phyloP scores from a whole-genome alignment of 2,329 filamentous ascomycete species.

The Trichophaea hybrida region DNA sequence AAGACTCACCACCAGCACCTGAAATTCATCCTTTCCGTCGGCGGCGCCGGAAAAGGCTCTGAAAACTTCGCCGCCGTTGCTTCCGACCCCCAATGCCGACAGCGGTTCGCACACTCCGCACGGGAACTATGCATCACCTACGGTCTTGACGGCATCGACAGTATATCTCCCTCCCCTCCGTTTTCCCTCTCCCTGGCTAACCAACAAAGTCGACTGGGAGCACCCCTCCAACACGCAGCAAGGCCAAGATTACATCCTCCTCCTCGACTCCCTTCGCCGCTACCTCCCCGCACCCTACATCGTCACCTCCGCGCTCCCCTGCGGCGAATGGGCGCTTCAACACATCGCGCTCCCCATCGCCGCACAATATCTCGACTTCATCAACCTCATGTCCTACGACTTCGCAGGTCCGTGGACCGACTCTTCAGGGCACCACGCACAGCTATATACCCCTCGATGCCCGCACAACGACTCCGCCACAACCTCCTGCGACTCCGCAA shows the following conservation, averaged over 20 bases:
- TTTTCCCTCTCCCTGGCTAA: neutral
- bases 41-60: constrained; percentile 48
- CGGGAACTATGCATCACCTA: constrained; percentile 54
- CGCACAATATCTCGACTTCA: constrained; percentile 52
- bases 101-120: constrained; percentile 57
- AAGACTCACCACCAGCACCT: constrained; percentile 57
- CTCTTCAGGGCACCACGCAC: constrained; percentile 58
- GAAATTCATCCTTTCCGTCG: constrained; percentile 63
- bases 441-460: constrained; percentile 47
- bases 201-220: constrained; percentile 60
- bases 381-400: constrained; percentile 73
- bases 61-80: constrained; percentile 56
- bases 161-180: constrained; percentile 36
- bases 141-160: constrained; percentile 60
- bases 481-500: constrained; percentile 49
- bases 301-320: constrained; percentile 58
- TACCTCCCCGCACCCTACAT: constrained; percentile 57
- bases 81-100: constrained; percentile 42
- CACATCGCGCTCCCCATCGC: constrained; percentile 52
- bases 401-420: constrained; percentile 57
- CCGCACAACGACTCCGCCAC: constrained; percentile 42
- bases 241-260: constrained; percentile 53
- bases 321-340: constrained; percentile 49
- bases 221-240: constrained; percentile 53
- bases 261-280: constrained; percentile 52